These are phyloP conservation scores for Leccinum subspadiceum DNA, from an alignment of 1,284 basidiomycete genomes.

Conservation along the genomic window DNA sequence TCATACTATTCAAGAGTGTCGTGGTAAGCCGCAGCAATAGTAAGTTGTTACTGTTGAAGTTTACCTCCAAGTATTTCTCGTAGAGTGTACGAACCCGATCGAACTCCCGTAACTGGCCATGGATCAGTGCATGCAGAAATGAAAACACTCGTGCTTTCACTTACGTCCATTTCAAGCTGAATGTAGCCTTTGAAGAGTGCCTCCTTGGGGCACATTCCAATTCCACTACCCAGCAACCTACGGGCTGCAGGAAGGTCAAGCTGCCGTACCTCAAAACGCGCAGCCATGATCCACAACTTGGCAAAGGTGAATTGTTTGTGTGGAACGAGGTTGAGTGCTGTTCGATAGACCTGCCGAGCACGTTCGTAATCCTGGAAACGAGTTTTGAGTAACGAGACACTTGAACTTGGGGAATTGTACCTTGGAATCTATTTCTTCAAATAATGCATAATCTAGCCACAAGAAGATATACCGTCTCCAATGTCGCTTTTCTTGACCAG, in stretches of 20 bases:
- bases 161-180: conserved; percentile 84
- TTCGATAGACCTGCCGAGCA: conserved; percentile 90
- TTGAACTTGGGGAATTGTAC: conserved; percentile 38
- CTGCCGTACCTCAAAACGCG: conserved; percentile 88
- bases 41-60: conserved; percentile 16
- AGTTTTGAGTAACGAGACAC: conserved; percentile 9
- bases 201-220: conserved; percentile 96
- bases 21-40: conserved; percentile 4
- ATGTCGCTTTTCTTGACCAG: conserved; percentile 83
- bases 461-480: conserved; percentile 98
- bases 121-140: conserved; percentile 10
- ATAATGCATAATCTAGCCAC: conserved; percentile 95
- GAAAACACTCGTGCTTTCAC: conserved; percentile 20
- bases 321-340: conserved; percentile 85
- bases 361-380: conserved; percentile 71
- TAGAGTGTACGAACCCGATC: conserved; percentile 92
- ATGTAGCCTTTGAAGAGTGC: conserved; percentile 93
- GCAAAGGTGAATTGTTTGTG: conserved; percentile 98
- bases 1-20: conserved; percentile 59
- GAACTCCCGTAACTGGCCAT: conserved; percentile 82
- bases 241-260: conserved; percentile 84
- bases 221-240: conserved; percentile 86
- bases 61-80: conserved; percentile 89
- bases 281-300: conserved; percentile 90
- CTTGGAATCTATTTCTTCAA: conserved; percentile 95